phyloP scores from a whole-genome alignment of 305 asterid species.

The Fraxinus albicans region DNA sequence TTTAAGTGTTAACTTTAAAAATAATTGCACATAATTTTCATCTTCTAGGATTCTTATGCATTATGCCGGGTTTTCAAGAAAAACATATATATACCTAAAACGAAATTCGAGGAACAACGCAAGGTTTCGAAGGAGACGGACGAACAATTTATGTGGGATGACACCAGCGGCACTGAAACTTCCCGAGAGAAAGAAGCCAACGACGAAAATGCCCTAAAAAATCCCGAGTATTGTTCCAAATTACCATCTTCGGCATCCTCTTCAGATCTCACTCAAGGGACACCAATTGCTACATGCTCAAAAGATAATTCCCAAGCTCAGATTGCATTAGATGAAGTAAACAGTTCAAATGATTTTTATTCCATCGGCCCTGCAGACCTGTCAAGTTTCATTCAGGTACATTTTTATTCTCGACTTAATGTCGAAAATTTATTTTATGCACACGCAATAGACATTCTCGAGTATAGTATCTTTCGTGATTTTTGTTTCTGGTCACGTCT shows the following conservation, averaged over 20 bases:
- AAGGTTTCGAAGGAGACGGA: constrained; percentile 3
- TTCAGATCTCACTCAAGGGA: constrained; percentile 49
- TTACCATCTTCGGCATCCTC: constrained; percentile 47
- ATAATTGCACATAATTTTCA: not conserved
- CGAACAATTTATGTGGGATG: constrained; percentile 39
- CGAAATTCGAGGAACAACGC: not conserved
- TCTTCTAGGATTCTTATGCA: constrained; percentile 54
- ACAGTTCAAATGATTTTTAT: constrained; percentile 37
- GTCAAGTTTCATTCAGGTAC: constrained; percentile 49
- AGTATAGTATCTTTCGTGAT: not conserved
- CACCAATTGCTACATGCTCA: constrained; percentile 24
- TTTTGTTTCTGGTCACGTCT: not conserved
- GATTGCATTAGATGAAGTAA: constrained; percentile 49
- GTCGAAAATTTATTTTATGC: not conserved
- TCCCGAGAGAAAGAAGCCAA: constrained; percentile 32
- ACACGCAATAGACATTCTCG: not conserved
- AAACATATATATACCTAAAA: constrained; percentile 36
- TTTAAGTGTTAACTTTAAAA: too few species aligned
- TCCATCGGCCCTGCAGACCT: constrained; percentile 25
- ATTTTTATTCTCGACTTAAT: not conserved
- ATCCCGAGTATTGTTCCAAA: constrained; percentile 26
- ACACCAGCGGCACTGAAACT: constrained; percentile 29
- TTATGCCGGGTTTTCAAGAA: constrained; percentile 67
- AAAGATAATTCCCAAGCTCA: constrained; percentile 31
- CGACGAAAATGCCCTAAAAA: constrained; percentile 7